Conservation (phyloP, 2,329 filamentous ascomycete genomes). For the Fusarium equiseti region DNA sequence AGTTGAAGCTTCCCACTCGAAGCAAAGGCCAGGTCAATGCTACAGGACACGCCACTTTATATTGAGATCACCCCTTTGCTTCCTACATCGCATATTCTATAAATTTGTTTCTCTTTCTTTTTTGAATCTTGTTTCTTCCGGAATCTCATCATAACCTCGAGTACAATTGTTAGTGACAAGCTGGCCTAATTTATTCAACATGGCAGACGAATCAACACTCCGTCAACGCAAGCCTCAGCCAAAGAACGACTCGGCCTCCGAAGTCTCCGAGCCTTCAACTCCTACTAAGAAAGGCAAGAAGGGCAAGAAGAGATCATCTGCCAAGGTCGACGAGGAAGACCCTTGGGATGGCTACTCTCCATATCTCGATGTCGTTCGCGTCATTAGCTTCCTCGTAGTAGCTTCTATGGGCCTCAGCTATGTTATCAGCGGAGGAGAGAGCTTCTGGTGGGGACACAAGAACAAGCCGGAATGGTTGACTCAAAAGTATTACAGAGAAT, state of each 20-base stretch:
- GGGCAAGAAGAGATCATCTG: slow-evolving; percentile 38
- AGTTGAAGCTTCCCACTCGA: slow-evolving; percentile 33
- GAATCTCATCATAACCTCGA: background rate
- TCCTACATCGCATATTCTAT: background rate
- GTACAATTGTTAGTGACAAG: background rate
- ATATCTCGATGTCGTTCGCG: slow-evolving; percentile 75
- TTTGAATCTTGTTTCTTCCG: background rate
- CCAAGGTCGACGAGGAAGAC: slow-evolving; percentile 58
- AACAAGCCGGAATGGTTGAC: slow-evolving; percentile 72
- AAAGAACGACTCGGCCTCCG: slow-evolving; percentile 29
- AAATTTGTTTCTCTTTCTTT: slow-evolving; percentile 9
- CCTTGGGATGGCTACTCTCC: slow-evolving; percentile 62
- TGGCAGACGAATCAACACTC: slow-evolving; percentile 57
- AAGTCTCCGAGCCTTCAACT: slow-evolving; percentile 43
- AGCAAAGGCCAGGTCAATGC: slow-evolving; percentile 30
- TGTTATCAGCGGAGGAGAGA: slow-evolving; percentile 78
- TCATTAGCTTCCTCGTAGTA: slow-evolving; percentile 74
- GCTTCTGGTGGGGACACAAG: slow-evolving; percentile 74
- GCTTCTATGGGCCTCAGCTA: slow-evolving; percentile 80
- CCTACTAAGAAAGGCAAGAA: slow-evolving; percentile 39
- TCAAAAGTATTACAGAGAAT: slow-evolving; percentile 67
- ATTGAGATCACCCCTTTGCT: slow-evolving; percentile 27
- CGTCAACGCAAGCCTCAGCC: slow-evolving; percentile 59
- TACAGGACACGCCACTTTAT: slow-evolving; percentile 39
- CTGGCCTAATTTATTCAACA: slow-evolving; percentile 36